Evolutionary conservation across 2,329 filamentous ascomycete species (phyloP).

Genomic region (Pseudocercospora macadamiae): DNA sequence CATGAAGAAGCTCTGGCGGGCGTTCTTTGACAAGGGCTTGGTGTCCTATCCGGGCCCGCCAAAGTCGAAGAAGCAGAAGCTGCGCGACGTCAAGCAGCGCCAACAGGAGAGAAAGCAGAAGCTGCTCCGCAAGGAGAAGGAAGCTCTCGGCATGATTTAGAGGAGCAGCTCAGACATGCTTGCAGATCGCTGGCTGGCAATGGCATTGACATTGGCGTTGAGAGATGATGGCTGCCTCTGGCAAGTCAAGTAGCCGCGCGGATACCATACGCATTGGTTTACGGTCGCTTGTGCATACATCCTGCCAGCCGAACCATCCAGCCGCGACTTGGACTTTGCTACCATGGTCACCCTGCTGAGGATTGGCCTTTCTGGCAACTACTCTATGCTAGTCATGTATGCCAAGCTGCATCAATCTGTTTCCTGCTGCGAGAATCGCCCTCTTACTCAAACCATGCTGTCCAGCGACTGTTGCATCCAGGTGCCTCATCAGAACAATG

Average conservation of each 20-base stretch:
- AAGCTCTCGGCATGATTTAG: background rate
- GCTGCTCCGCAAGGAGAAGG: background rate
- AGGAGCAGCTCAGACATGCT: background rate
- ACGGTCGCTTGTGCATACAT: background rate
- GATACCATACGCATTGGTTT: background rate
- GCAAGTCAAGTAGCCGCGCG: no score
- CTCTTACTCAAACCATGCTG: no score
- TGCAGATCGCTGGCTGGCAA: background rate
- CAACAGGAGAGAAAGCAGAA: constrained; percentile 1
- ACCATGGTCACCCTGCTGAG: no score
- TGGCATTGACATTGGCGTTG: background rate
- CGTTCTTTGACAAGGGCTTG: background rate
- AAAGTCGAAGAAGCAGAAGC: background rate
- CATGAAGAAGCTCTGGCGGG: background rate
- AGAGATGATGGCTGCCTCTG: background rate
- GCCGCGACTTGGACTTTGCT: no score
- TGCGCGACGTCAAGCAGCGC: background rate
- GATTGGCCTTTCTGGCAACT: no score
- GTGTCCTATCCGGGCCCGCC: background rate
- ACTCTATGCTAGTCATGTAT: no score
- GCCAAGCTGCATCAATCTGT: no score
- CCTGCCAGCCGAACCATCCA: no score
- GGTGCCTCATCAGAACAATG: no score
- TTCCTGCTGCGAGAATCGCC: no score
- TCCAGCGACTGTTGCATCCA: no score